These are phyloP conservation scores for Sporothrix schenckii DNA, from an alignment of 2,329 filamentous ascomycete genomes.

Conservation along the genomic window DNA sequence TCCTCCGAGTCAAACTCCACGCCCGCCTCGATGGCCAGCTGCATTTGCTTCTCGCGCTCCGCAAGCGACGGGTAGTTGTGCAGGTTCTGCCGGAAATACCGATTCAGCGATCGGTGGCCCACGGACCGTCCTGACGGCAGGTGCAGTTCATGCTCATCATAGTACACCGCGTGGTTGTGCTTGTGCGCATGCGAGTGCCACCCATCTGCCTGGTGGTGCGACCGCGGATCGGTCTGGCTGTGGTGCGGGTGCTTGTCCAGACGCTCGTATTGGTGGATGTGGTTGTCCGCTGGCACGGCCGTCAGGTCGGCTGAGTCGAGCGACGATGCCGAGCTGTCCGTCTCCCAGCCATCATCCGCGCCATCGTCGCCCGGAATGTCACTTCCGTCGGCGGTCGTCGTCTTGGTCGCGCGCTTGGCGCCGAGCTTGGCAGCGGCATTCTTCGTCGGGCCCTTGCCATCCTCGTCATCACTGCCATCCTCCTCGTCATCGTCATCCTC, in stretches of 20 bases:
- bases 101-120: conserved; percentile 83
- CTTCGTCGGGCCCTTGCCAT: conserved; percentile 49
- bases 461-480: conserved; percentile 55
- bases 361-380: conserved; percentile 49
- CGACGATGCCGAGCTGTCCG: conserved; percentile 86
- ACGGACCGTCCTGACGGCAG: conserved; percentile 86
- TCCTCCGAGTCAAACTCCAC: conserved; percentile 25
- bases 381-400: conserved; percentile 45
- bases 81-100: conserved; percentile 92
- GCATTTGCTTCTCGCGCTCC: conserved; percentile 51
- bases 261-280: conserved; percentile 70
- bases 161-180: conserved; percentile 73
- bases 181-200: conserved; percentile 84
- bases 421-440: conserved; percentile 68
- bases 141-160: conserved; percentile 92
- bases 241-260: conserved; percentile 76
- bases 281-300: conserved; percentile 73
- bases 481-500: conserved; percentile 53
- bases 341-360: conserved; percentile 88
- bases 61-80: conserved; percentile 78
- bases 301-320: conserved; percentile 83
- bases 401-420: conserved; percentile 58
- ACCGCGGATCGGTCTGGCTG: conserved; percentile 68
- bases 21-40: conserved; percentile 35
- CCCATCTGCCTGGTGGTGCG: conserved; percentile 74